Percentiles rank a stretch among this genome's conserved stretches.
These are phyloP conservation scores for Backusella morwellensis DNA, from an alignment of 192 early-diverging fungal genomes.

Conservation along the genomic window DNA sequence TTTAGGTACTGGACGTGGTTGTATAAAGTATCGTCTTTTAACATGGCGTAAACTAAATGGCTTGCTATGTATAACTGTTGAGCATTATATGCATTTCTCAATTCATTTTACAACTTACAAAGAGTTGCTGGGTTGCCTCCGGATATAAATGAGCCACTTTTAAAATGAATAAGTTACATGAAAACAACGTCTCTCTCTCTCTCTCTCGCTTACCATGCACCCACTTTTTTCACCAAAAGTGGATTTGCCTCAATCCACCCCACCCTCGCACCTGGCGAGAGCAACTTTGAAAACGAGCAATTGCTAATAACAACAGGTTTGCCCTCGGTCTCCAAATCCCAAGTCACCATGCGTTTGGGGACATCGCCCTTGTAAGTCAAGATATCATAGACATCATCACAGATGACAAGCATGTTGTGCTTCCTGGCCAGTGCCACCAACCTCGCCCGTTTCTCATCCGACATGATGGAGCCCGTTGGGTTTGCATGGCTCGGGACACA, in stretches of 20 bases:
- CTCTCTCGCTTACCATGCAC: constrained; percentile 5
- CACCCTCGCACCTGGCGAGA: constrained; percentile 25
- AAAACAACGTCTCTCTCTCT: background rate
- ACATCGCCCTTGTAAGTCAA: constrained; percentile 17
- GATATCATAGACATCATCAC: constrained; percentile 41
- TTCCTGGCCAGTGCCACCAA: constrained; percentile 23
- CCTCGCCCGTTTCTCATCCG: background rate
- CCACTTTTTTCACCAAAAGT: constrained; percentile 12
- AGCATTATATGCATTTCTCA: background rate
- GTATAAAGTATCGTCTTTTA: background rate
- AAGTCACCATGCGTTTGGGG: constrained; percentile 12
- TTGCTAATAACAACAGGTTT: constrained; percentile 22
- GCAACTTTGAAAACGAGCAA: constrained; percentile 35
- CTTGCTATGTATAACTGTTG: background rate
- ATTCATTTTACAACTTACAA: background rate
- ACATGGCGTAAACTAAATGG: constrained; percentile 15
- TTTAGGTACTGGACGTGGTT: constrained; percentile 14
- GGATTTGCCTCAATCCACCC: constrained; percentile 30
- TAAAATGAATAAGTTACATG: background rate
- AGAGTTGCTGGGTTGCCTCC: constrained; percentile 31
- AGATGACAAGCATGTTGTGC: constrained; percentile 30
- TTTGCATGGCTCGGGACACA: constrained; percentile 37
- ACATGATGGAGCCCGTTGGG: constrained; percentile 26
- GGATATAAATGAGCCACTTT: constrained; percentile 33
- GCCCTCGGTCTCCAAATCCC: constrained; percentile 14